Evolutionary conservation across 129 eudicot genomes (phyloP), one percentile per base, ranked within the genome.

Genomic region (Oenanthe sinensis): DNA sequence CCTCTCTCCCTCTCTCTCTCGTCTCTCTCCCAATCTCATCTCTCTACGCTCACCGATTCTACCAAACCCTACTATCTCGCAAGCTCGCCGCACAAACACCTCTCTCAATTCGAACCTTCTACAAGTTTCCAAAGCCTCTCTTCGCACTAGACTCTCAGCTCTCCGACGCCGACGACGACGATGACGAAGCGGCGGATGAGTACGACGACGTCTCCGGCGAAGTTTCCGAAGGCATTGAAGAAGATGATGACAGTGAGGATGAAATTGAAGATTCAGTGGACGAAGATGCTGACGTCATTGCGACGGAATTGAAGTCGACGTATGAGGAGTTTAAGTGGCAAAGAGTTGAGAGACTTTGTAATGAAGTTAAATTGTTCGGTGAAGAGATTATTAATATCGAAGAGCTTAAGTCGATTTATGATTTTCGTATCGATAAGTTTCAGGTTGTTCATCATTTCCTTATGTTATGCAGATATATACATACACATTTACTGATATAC

Each of bases 361-460:
- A 85, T 76, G 97, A 96, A 33, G 99, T 96, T 28, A 83, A 87
- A 76, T 91, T 87, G 87, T 96, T 86, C 62, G 99, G 99, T 58
- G 89, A 79, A 71, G 97, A 86, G 15, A 90, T 92, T 75, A 85
- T 91, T 24, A 92, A 92, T 75, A 91, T 82, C 19, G 88, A 92
- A 75, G 99, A 96, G 74, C 97, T 96, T 72, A 85, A 97, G 52
- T 92, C 97, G 26, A 77, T 96, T 83, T 92, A 96, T 58, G 77
- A 83, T 82, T 96, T 96, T 75, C 89, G 97, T 39, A 84, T 92
- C 28, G 99, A 96, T 58, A 96, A 92, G 81, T 96, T 96, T 82
- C 99, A 96, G 99, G 99, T 86, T 47, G 20, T 50, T 79, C 65
- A 50, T 28, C 11, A 5, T 58, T 24, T 8, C 43, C 14, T 11